phyloP scores from a whole-genome alignment of 176 grass and related monocot genomes.

The Tillandsia leiboldiana region DNA sequence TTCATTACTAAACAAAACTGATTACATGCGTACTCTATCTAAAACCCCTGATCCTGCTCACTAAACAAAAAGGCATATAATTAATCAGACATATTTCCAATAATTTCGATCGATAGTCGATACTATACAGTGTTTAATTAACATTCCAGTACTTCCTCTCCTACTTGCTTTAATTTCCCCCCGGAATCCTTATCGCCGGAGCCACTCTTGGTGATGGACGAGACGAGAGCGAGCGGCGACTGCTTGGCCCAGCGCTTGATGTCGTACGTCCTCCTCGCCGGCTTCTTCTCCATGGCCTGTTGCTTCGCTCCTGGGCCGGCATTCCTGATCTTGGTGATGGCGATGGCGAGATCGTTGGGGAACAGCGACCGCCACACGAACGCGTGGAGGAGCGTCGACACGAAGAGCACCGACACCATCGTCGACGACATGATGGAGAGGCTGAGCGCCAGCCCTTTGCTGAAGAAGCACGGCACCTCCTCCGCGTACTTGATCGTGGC shows the following conservation, averaged over 20 bases:
- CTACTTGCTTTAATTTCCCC: constrained; percentile 21
- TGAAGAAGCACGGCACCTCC: constrained; percentile 71
- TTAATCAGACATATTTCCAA: too few relatives aligned
- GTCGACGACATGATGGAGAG: constrained; percentile 87
- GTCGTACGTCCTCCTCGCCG: constrained; percentile 41
- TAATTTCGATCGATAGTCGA: too few relatives aligned
- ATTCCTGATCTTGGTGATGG: constrained; percentile 73
- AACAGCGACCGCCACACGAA: constrained; percentile 81
- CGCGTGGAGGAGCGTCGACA: constrained; percentile 80
- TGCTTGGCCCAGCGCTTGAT: constrained; percentile 91
- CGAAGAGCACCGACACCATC: constrained; percentile 83
- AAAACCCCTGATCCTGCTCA: too few relatives aligned
- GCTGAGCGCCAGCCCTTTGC: constrained; percentile 61
- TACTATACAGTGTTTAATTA: too few relatives aligned
- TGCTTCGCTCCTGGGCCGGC: constrained; percentile 15
- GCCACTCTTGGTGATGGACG: constrained; percentile 69
- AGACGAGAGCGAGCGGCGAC: constrained; percentile 64
- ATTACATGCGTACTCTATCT: too few relatives aligned
- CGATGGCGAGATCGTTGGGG: constrained; percentile 94
- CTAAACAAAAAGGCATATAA: too few relatives aligned
- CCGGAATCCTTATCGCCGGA: constrained; percentile 57
- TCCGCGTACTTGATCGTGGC: constrained; percentile 84
- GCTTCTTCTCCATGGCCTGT: constrained; percentile 46
- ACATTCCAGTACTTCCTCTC: neutral
- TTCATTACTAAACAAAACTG: too few relatives aligned